These are phyloP conservation scores for Kingdonia uniflora DNA, from an alignment of 164 flowering plant species.

Conservation along the genomic window DNA sequence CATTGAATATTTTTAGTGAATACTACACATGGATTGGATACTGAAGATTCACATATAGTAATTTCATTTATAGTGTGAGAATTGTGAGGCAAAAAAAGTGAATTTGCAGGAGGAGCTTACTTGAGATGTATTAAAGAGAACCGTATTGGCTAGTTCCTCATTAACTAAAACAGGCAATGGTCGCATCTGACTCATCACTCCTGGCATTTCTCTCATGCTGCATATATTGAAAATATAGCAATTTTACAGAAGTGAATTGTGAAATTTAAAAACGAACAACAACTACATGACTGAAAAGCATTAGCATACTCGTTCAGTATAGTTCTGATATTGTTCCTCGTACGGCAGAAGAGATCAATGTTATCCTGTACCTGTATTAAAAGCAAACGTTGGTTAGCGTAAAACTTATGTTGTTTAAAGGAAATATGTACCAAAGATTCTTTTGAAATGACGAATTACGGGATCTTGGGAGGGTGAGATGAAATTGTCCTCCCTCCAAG, in stretches of 20 bases:
- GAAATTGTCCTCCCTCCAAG: too few relatives aligned
- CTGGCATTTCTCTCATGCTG: conserved; percentile 80
- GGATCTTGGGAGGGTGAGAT: too few relatives aligned
- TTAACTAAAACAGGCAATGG: conserved; percentile 64
- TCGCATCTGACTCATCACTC: conserved; percentile 85
- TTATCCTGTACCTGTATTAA: conserved; percentile 65
- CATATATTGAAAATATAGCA: conserved; percentile 11
- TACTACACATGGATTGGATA: too few relatives aligned
- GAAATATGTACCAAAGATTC: too few relatives aligned
- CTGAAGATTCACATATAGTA: too few relatives aligned
- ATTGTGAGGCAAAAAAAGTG: too few relatives aligned
- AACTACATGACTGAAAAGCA: conserved; percentile 4
- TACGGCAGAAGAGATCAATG: conserved; percentile 51
- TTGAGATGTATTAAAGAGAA: conserved; percentile 48
- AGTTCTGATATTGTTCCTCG: conserved; percentile 58
- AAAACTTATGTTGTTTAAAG: too few relatives aligned
- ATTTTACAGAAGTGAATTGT: neutral
- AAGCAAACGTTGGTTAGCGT: neutral
- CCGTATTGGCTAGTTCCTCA: conserved; percentile 55
- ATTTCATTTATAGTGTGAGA: too few relatives aligned
- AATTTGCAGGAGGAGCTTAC: conserved; percentile 21
- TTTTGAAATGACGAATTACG: too few relatives aligned
- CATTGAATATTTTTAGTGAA: too few relatives aligned
- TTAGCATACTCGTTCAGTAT: conserved; percentile 58
- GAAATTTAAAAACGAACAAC: neutral